A percentile compares a stretch with the other conserved stretches of the same genome.
Evolutionary conservation across 148 eudicot species (phyloP).

Genomic region (Dianthus caryophyllus): DNA sequence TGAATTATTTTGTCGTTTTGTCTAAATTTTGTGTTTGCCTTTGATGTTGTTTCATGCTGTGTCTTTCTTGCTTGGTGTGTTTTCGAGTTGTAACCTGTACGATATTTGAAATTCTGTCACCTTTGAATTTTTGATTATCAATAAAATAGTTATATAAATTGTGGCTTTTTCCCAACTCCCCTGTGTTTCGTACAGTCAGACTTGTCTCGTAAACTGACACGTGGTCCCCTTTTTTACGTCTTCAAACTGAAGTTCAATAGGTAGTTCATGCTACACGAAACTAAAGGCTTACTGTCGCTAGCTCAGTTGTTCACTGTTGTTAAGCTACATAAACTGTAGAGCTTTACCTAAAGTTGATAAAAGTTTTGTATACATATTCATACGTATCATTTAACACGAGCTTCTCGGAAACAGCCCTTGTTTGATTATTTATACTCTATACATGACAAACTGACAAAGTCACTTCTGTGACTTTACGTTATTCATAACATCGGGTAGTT

Average conservation of each 20-base stretch:
- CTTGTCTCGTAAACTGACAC: not conserved
- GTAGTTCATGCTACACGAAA: too few relatives aligned
- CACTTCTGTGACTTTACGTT: too few relatives aligned
- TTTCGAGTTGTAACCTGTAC: constrained; percentile 4
- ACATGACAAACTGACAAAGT: too few relatives aligned
- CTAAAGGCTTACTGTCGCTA: too few relatives aligned
- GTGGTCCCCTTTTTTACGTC: not conserved
- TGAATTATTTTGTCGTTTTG: constrained; percentile 22
- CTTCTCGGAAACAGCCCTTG: not conserved
- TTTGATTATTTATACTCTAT: not conserved
- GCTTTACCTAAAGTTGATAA: not conserved
- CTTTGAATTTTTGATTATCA: too few relatives aligned
- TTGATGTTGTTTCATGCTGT: too few relatives aligned
- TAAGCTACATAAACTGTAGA: not conserved
- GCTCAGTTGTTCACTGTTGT: not conserved
- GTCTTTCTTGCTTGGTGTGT: constrained; percentile 6
- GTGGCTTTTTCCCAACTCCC: not conserved
- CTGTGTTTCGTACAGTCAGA: not conserved
- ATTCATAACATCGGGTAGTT: not conserved
- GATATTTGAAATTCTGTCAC: not conserved
- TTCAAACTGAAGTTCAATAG: not conserved
- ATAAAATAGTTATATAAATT: too few relatives aligned
- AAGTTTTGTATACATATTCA: not conserved
- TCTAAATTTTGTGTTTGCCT: constrained; percentile 13
- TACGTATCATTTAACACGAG: not conserved